These are phyloP conservation scores for Cryptococcus maquisensis DNA, from an alignment of 1,284 basidiomycete genomes.

Conservation along the genomic window DNA sequence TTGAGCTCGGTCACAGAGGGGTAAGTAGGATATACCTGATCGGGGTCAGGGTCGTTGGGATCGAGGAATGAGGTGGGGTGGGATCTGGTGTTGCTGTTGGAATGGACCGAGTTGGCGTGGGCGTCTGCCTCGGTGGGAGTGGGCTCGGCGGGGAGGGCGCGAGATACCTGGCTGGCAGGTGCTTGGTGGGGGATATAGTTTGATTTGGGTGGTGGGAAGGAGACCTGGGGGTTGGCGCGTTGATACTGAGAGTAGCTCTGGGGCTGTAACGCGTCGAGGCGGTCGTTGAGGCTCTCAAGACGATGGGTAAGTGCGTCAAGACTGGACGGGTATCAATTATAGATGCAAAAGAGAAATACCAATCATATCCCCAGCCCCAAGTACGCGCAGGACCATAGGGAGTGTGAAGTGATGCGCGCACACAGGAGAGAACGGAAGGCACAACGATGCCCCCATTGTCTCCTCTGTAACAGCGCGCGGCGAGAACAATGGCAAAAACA, in stretches of 20 bases:
- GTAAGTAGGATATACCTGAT: conserved; percentile 1
- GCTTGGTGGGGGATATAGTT: not conserved
- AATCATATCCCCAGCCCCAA: not conserved
- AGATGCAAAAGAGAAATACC: not conserved
- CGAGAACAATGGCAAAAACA: not conserved
- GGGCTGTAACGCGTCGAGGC: conserved; percentile 16
- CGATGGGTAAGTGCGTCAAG: conserved; percentile 4
- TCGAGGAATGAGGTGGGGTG: conserved; percentile 1
- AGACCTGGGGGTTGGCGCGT: conserved; percentile 3
- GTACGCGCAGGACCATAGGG: not conserved
- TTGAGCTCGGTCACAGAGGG: conserved; percentile 20
- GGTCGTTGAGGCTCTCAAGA: conserved; percentile 13
- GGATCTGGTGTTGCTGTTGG: not conserved
- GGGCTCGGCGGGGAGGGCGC: not conserved
- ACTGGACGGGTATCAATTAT: conserved; percentile 8
- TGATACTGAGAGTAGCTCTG: conserved; percentile 8
- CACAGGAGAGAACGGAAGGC: not conserved
- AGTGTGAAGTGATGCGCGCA: conserved; percentile 1
- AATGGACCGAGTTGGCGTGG: not conserved
- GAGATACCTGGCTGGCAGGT: not conserved
- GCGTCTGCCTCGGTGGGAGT: not conserved
- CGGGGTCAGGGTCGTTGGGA: conserved; percentile 1
- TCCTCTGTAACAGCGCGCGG: not conserved
- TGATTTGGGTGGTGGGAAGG: not conserved
- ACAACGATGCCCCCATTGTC: not conserved